These are phyloP conservation scores for Fusarium sp. DNA, from an alignment of 2,329 filamentous ascomycete genomes.

Conservation along the genomic window DNA sequence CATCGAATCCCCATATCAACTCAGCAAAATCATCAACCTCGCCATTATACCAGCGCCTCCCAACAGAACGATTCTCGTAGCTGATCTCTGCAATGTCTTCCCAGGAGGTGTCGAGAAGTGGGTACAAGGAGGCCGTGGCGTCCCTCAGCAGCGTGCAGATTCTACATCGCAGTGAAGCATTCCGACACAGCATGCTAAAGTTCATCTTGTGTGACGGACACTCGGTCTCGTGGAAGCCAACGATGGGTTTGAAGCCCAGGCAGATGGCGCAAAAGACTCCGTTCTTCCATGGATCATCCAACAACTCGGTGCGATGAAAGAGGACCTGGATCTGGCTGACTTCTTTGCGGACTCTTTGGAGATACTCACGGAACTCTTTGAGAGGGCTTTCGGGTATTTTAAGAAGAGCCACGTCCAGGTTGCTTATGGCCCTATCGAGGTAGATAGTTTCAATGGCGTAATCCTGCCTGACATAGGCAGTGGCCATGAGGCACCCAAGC, in stretches of 20 bases:
- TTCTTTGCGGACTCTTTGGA: neutral
- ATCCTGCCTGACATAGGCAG: neutral
- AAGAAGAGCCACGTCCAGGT: neutral
- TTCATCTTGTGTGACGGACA: neutral
- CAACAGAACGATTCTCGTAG: neutral
- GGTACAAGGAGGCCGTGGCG: neutral
- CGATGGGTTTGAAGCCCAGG: neutral
- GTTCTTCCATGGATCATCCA: neutral
- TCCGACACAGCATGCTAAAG: neutral
- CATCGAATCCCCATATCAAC: neutral
- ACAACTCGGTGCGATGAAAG: neutral
- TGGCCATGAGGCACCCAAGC: neutral
- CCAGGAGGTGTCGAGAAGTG: neutral
- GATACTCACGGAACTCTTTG: neutral
- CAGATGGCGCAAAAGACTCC: neutral
- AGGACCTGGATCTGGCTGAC: neutral
- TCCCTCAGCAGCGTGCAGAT: neutral
- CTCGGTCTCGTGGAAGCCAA: neutral
- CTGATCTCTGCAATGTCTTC: neutral
- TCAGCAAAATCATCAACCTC: neutral
- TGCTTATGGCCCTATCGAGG: neutral
- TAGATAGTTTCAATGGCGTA: neutral
- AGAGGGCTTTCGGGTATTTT: neutral
- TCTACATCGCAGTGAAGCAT: neutral
- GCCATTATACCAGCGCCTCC: neutral